Evolutionary conservation across 2,329 filamentous ascomycete genomes (phyloP), one percentile per base, ranked within the genome.

Genomic region (Mariannaea elegans): DNA sequence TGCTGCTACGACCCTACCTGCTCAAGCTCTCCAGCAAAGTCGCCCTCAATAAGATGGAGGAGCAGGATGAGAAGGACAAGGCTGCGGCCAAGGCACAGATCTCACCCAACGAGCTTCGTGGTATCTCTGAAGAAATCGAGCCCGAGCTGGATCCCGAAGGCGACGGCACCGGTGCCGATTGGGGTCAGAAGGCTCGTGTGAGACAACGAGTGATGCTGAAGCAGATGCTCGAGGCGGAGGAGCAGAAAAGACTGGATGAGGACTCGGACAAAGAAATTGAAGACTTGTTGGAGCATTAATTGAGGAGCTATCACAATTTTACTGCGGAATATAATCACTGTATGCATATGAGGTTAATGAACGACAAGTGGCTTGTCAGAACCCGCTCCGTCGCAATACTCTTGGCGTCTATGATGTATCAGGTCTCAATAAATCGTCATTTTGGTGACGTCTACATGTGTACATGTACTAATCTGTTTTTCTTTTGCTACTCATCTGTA

Each of bases 181-280:
- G 90, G 89, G 90, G 90, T 42, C 87, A 87, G 77, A 90, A 87
- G 78, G 89, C 90, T 9, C 81, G 89, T 65, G 84, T 86, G 74
- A 84, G 90, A 67, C 89, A 92, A 78, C 84, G 89, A 71, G 83
- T 84, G 65, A 82, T 90, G 74, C 78, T 91, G 61, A 87, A 87
- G 80, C 84, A 87, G 71, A 73, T 90, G 70, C 75, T 91, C 62
- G 87, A 88, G 68, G 84, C 82, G 65, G 89, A 91, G 77, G 80
- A 85, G 77, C 76, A 85, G 67, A 79, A 83, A 65, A 82, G 86
- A 68, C 73, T 78, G 48, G 87, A 89, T 67, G 86, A 89, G 59
- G 83, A 91, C 65, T 87, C 90, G 61, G 89, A 92, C 74, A 90
- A 90, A 77, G 90, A 93, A 73, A 90, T 94, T 67, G 84, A 87